Percentiles rank a stretch among this genome's conserved stretches.
phyloP scores from a whole-genome alignment of 441 rosid genomes.

The Arabidopsis lyrata region DNA sequence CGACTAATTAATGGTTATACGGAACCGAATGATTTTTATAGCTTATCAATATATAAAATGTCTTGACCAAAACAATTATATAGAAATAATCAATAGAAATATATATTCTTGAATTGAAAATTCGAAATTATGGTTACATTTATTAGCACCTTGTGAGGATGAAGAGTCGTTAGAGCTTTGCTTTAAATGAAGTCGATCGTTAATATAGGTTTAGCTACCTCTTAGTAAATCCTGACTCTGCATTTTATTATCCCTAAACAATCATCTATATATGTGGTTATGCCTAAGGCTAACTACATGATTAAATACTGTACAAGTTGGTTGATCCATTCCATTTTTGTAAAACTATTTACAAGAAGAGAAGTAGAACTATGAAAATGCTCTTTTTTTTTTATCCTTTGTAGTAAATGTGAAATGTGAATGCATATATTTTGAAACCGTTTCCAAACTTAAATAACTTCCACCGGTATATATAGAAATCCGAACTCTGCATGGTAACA shows the following conservation, averaged over 20 bases:
- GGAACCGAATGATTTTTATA: background rate
- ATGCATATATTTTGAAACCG: background rate
- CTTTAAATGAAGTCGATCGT: conserved; percentile 12
- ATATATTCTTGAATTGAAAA: background rate
- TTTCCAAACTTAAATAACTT: background rate
- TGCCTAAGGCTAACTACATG: background rate
- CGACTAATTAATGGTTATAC: background rate
- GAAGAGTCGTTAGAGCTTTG: conserved; percentile 8
- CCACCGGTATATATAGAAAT: background rate
- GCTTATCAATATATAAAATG: background rate
- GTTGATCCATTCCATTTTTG: background rate
- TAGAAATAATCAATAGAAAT: background rate
- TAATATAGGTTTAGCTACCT: conserved; percentile 13
- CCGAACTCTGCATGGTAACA: background rate
- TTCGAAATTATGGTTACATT: conserved; percentile 3
- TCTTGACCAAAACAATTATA: background rate
- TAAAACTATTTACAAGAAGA: too few species aligned
- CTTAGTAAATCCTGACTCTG: background rate
- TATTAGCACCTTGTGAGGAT: background rate
- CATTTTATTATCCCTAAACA: background rate
- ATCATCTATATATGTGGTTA: background rate
- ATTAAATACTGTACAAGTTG: conserved; percentile 1
- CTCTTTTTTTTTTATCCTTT: background rate
- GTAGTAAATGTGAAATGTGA: background rate
- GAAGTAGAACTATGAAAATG: background rate